A percentile compares a stretch with the other conserved stretches of the same genome.
phyloP scores from a whole-genome alignment of 768 basidiomycete genomes.

The Epithele typhae region DNA sequence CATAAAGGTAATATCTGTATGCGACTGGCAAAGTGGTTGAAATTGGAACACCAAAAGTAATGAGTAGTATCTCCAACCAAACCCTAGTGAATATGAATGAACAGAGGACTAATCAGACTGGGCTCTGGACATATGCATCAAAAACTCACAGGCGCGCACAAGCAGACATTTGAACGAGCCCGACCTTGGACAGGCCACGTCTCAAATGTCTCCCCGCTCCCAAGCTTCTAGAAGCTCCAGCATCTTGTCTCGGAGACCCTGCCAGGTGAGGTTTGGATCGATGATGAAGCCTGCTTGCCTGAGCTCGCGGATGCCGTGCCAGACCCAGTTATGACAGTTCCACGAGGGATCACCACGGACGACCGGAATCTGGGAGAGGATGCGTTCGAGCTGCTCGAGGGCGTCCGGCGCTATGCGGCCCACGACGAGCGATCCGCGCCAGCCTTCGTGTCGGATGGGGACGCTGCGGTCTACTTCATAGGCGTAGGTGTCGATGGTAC shows the following conservation, averaged over 20 bases:
- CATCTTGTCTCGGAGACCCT: too few species aligned
- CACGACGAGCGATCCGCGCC: conserved; percentile 15
- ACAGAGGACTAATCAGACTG: too few species aligned
- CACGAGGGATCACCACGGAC: conserved; percentile 12
- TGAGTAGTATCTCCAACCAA: too few species aligned
- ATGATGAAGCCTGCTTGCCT: conserved; percentile 9
- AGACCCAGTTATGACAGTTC: conserved; percentile 21
- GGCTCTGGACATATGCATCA: too few species aligned
- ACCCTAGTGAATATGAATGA: too few species aligned
- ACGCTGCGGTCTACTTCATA: conserved; percentile 11
- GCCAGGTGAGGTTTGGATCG: conserved; percentile 8
- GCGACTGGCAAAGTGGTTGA: too few species aligned
- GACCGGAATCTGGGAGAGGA: conserved; percentile 15
- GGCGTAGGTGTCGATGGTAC: conserved; percentile 16
- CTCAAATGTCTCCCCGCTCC: conserved; percentile 17
- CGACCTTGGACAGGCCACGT: too few species aligned
- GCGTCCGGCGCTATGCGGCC: conserved; percentile 11
- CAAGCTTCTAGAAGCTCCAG: conserved; percentile 14
- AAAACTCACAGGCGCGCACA: too few species aligned
- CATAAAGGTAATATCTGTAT: too few species aligned
- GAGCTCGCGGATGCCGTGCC: conserved; percentile 12
- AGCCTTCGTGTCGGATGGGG: conserved; percentile 7
- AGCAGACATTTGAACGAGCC: too few species aligned
- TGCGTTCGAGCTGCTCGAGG: conserved; percentile 10
- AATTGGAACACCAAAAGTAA: too few species aligned